These are phyloP conservation scores for Metarhizium sp. DNA, from an alignment of 2,329 filamentous ascomycete genomes.

Conservation along the genomic window DNA sequence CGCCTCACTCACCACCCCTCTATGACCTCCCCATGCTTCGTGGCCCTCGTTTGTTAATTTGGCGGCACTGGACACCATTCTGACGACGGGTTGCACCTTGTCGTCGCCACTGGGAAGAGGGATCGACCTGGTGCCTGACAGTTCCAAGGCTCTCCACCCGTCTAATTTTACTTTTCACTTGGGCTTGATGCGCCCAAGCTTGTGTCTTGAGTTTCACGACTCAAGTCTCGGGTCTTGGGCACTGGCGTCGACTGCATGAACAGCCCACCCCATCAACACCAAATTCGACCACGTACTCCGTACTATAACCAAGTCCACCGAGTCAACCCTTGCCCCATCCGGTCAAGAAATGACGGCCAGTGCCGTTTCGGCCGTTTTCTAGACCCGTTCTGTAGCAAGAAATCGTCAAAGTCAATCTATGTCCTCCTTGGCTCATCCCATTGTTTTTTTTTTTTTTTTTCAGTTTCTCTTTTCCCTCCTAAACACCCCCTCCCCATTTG, in stretches of 20 bases:
- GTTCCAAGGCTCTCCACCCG: not conserved
- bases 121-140: conserved; percentile 3
- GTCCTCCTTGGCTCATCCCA: not conserved
- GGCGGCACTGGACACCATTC: not conserved
- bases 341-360: conserved; percentile 2
- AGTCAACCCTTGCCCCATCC: conserved; percentile 6
- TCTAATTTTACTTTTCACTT: conserved; percentile 5
- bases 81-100: not conserved
- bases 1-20: not conserved
- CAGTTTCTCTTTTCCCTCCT: not conserved
- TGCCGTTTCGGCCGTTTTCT: not conserved
- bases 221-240: conserved; percentile 1
- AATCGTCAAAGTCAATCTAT: not conserved
- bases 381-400: not conserved
- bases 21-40: too few relatives aligned
- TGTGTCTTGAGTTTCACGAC: not conserved
- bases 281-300: not conserved
- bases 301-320: not conserved
- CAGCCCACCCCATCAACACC: conserved; percentile 3
- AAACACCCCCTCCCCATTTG: not conserved
- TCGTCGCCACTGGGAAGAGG: not conserved
- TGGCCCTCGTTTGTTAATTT: not conserved
- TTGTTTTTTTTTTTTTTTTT: not conserved
- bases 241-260: conserved; percentile 6
- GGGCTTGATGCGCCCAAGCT: not conserved